Conservation (phyloP, 2,329 filamentous ascomycete genomes). For the Ascomycota sp. region DNA sequence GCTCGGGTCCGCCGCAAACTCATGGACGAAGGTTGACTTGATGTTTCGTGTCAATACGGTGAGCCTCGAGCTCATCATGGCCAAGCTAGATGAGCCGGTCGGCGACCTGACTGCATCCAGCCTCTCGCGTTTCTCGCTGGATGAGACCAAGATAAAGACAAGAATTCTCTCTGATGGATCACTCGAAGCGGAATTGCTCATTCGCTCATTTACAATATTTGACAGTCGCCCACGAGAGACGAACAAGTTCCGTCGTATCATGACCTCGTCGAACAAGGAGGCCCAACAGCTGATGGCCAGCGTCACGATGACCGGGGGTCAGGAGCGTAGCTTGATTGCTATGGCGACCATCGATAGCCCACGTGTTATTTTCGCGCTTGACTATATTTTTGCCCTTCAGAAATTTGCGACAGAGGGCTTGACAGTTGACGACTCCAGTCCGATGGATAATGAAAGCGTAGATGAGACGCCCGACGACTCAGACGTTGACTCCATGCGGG, state of each 20-base stretch:
- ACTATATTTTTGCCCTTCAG: slow-evolving; percentile 82
- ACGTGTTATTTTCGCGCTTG: slow-evolving; percentile 78
- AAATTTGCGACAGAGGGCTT: slow-evolving; percentile 56
- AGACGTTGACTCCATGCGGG: slow-evolving; percentile 34
- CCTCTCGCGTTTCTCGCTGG: slow-evolving; percentile 79
- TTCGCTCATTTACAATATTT: slow-evolving; percentile 82
- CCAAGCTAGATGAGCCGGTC: slow-evolving; percentile 54
- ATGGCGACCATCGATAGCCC: slow-evolving; percentile 90
- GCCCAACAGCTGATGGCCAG: slow-evolving; percentile 98
- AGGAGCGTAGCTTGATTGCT: slow-evolving; percentile 62
- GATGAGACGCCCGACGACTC: slow-evolving; percentile 35
- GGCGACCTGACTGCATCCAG: slow-evolving; percentile 57
- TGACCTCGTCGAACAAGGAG: slow-evolving; percentile 86
- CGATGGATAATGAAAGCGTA: slow-evolving; percentile 27
- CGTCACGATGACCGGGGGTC: slow-evolving; percentile 70
- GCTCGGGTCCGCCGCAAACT: slow-evolving; percentile 41
- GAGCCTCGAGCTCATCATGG: slow-evolving; percentile 67
- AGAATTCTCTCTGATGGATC: slow-evolving; percentile 83
- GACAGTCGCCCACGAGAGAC: slow-evolving; percentile 75
- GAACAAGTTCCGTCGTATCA: slow-evolving; percentile 94
- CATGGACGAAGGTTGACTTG: slow-evolving; percentile 84
- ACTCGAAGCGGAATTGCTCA: slow-evolving; percentile 75
- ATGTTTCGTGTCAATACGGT: slow-evolving; percentile 76
- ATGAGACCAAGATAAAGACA: slow-evolving; percentile 77
- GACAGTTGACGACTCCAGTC: slow-evolving; percentile 31